Base-by-base conservation (phyloP, 257 asterid genomes). In the Primulina eburnea region DNA sequence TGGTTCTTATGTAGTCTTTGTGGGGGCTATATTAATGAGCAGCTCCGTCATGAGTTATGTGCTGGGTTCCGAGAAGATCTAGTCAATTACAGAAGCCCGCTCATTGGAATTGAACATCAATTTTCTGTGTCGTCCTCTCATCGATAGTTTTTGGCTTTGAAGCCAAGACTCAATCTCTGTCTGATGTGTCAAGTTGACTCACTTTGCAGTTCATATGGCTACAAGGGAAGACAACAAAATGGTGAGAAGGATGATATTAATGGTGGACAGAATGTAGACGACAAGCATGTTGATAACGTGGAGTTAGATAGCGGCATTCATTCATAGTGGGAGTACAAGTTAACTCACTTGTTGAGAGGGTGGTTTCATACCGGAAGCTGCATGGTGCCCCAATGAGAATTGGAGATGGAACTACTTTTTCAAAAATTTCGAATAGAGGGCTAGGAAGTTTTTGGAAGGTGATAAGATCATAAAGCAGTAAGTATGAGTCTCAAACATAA, bases 361-460 rank as follows among this genome's bases (percentile, higher is more conserved):
- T 83, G 87, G 86, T 81, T 84, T 76, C 89, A 3, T 83, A 85
- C 65, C 82, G 73, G 34, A 90, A 78, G 79, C 50, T 87, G 74
- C 62, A 74, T 7, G 62, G 70, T 75, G 62, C 88, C 47, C 79
- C 79, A 57, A 68, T 35, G 67, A 66, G 56, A 55, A 35, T 43
- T 8, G 78, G 82, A 50, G 79, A 76, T 68, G 76, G 72, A 55
- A 72, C 75, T 47, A 69, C 74, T 63, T 68, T 79, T 17, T 62
- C 86, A 2, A 81, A 71, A 56, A 71, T 67, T 43, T 56, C 81
- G 21, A 24, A 32, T 77, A 71, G 69, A 62, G 53, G 65, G 75
- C 40, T 60, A 14, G 83, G 79, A 79, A 72, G 86, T 85, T 73
- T 72, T 52, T 76, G 74, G 79, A 82, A 76, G 65, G 52, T 64